These are phyloP conservation scores for Taphrina deformans DNA, from an alignment of 1,139 yeast species.

Conservation along the genomic window DNA sequence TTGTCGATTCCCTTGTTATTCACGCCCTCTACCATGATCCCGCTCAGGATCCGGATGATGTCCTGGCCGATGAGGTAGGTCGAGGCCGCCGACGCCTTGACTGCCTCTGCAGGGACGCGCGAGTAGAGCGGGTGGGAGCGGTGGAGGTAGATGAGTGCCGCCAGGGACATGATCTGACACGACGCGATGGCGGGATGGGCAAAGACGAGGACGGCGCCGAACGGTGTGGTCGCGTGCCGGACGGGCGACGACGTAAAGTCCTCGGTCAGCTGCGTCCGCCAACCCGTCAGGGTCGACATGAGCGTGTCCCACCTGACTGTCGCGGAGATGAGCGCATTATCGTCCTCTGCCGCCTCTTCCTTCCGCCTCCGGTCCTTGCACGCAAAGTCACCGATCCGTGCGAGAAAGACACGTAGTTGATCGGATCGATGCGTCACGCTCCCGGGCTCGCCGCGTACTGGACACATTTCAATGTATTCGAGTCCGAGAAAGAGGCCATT, in stretches of 20 bases:
- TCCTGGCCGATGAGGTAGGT: slow-evolving; percentile 12
- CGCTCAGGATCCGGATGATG: slow-evolving; percentile 9
- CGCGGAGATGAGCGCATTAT: background rate
- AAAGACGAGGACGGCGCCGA: slow-evolving; percentile 6
- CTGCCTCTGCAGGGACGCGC: slow-evolving; percentile 13
- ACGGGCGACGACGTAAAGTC: background rate
- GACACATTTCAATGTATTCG: slow-evolving; percentile 14
- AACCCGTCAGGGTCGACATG: slow-evolving; percentile 3
- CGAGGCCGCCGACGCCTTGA: background rate
- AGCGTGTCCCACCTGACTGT: slow-evolving; percentile 10
- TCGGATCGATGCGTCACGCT: slow-evolving; percentile 18
- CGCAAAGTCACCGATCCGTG: slow-evolving; percentile 22
- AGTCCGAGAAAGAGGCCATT: slow-evolving; percentile 11
- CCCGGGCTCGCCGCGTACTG: slow-evolving; percentile 22
- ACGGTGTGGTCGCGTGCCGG: slow-evolving; percentile 18
- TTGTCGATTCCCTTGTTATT: slow-evolving; percentile 3
- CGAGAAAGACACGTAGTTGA: slow-evolving; percentile 17
- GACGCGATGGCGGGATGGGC: slow-evolving; percentile 31
- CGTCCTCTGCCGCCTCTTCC: background rate
- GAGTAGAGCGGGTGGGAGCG: slow-evolving; percentile 16
- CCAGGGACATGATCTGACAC: slow-evolving; percentile 6
- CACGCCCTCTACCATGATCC: slow-evolving; percentile 23
- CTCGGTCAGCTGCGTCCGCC: slow-evolving; percentile 9
- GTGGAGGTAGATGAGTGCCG: slow-evolving; percentile 18
- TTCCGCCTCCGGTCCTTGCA: slow-evolving; percentile 10